phyloP scores from a whole-genome alignment of 2,329 filamentous ascomycete genomes.

The Plenodomus tracheiphilus region DNA sequence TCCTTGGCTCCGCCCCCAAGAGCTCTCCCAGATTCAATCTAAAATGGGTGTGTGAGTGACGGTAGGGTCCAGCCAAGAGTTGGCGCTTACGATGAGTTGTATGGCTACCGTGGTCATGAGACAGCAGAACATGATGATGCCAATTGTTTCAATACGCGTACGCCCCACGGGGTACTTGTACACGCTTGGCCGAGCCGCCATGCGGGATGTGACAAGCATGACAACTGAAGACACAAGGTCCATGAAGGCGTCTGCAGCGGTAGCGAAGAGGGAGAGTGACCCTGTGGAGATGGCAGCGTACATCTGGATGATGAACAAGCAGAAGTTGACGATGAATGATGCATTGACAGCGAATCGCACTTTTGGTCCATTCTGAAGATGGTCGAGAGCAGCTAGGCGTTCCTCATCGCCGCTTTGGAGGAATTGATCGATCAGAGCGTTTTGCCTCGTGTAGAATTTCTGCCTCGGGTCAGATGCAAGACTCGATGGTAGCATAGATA shows the following conservation, averaged over 20 bases:
- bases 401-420: constrained; percentile 62
- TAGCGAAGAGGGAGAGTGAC: constrained; percentile 66
- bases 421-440: constrained; percentile 51
- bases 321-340: constrained; percentile 47
- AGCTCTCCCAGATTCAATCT: constrained; percentile 59
- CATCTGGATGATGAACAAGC: constrained; percentile 61
- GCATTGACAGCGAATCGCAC: constrained; percentile 46
- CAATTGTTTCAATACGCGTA: constrained; percentile 65
- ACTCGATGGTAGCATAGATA: neutral
- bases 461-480: constrained; percentile 10
- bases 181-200: constrained; percentile 63
- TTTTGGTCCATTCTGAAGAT: constrained; percentile 51
- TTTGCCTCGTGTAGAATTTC: constrained; percentile 49
- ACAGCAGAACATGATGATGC: constrained; percentile 67
- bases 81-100: constrained; percentile 58
- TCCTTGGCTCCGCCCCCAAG: constrained; percentile 52
- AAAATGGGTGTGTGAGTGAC: constrained; percentile 34
- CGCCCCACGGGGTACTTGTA: constrained; percentile 67
- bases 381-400: constrained; percentile 55
- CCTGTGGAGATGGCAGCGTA: constrained; percentile 62
- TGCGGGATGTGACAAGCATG: constrained; percentile 62
- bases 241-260: constrained; percentile 68
- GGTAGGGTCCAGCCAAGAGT: constrained; percentile 2
- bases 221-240: constrained; percentile 67
- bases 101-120: constrained; percentile 69